These are phyloP conservation scores for Cyclotella choctawhatcheeana DNA, from an alignment of 108 stramenopile genomes.

Conservation along the genomic window DNA sequence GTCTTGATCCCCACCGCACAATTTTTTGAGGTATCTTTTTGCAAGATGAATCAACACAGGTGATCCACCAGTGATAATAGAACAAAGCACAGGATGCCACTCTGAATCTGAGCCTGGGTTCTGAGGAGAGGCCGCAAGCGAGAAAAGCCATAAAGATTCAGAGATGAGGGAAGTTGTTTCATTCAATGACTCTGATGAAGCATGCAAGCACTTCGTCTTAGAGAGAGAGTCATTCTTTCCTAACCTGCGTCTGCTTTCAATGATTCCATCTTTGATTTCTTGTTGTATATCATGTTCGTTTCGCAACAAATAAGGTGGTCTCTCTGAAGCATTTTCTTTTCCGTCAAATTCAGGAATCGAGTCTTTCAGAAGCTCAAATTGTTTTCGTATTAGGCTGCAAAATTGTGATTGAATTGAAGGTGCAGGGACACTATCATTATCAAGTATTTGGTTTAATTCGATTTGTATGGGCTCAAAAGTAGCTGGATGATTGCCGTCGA, in stretches of 20 bases:
- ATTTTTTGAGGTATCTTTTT: constrained; percentile 60
- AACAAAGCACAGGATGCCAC: constrained; percentile 79
- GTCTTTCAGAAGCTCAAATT: constrained; percentile 38
- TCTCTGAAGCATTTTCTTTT: neutral
- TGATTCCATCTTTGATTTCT: constrained; percentile 19
- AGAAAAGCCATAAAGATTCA: constrained; percentile 57
- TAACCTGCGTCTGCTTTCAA: constrained; percentile 13
- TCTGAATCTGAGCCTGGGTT: constrained; percentile 28
- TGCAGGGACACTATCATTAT: neutral
- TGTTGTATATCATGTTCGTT: neutral
- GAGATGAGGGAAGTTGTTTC: constrained; percentile 20
- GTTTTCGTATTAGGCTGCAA: constrained; percentile 25
- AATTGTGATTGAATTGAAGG: constrained; percentile 27
- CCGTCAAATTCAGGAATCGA: neutral
- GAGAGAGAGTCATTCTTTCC: constrained; percentile 1
- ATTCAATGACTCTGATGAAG: neutral
- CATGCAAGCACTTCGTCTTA: neutral
- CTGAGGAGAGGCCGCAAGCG: constrained; percentile 47
- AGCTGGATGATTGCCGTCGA: neutral
- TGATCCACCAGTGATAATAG: constrained; percentile 55
- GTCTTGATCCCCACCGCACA: constrained; percentile 70
- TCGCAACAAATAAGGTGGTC: neutral
- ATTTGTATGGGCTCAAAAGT: constrained; percentile 26
- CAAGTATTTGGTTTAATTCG: constrained; percentile 33
- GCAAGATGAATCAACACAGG: constrained; percentile 49